Evolutionary conservation across 2,329 filamentous ascomycete species (phyloP).

Genomic region (Xylaria digitata): DNA sequence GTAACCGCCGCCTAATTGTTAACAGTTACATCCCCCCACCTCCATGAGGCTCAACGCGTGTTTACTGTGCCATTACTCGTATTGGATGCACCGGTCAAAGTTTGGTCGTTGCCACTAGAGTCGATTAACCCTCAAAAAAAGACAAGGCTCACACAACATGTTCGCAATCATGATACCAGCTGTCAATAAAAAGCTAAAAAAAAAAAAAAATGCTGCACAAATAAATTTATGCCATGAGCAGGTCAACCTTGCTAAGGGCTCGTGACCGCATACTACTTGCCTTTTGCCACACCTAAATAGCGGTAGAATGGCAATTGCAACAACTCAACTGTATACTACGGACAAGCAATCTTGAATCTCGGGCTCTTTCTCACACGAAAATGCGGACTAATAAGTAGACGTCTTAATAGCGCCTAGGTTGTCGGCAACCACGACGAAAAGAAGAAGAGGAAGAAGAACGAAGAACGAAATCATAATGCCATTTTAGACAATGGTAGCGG

Average conservation of each 20-base stretch:
- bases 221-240: background rate
- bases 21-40: background rate
- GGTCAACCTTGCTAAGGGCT: background rate
- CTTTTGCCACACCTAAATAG: background rate
- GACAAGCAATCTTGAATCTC: no score
- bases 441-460: no score
- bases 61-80: conserved; percentile 36
- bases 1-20: conserved; percentile 8
- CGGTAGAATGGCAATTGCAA: no score
- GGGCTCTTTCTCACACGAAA: no score
- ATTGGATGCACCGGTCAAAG: conserved; percentile 18
- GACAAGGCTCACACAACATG: conserved; percentile 17
- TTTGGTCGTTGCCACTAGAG: conserved; percentile 22
- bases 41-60: background rate
- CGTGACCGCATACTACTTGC: background rate
- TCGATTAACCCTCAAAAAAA: background rate
- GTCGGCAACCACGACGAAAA: no score
- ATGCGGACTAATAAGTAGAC: no score
- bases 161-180: conserved; percentile 26
- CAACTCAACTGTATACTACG: no score
- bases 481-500: no score
- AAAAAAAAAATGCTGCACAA: background rate
- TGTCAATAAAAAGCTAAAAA: background rate
- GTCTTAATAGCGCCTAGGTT: no score
- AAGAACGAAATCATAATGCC: no score